A percentile compares a stretch with the other conserved stretches of the same genome.
Evolutionary conservation across 1,284 basidiomycete species (phyloP).

Genomic region (Trametes polyzona): DNA sequence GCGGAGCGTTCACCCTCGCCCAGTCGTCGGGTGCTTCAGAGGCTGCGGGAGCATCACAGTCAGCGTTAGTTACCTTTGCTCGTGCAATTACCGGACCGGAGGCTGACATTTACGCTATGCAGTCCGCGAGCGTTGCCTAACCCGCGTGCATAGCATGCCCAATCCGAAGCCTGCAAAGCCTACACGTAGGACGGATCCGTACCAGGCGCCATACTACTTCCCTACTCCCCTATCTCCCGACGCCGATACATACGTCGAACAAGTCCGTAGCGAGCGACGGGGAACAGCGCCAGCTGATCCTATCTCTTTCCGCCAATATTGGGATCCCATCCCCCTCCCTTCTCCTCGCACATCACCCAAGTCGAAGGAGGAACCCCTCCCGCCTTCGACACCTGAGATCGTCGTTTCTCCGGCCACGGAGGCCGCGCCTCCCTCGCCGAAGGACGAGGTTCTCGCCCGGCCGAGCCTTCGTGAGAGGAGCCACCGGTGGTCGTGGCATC

Average conservation of each 20-base stretch:
- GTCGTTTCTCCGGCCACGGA: background rate
- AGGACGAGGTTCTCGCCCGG: background rate
- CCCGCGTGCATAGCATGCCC: slow-evolving; percentile 19
- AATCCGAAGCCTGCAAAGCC: slow-evolving; percentile 14
- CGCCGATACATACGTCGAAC: slow-evolving; percentile 38
- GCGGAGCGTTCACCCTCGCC: slow-evolving; percentile 2
- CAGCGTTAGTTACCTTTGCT: slow-evolving; percentile 4
- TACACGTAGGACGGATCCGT: slow-evolving; percentile 55
- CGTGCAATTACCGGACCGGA: too few species aligned
- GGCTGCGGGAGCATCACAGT: slow-evolving; percentile 12
- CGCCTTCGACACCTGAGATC: background rate
- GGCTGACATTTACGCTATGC: background rate
- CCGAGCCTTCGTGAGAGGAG: background rate
- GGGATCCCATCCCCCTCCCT: background rate
- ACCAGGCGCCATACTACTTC: slow-evolving; percentile 64
- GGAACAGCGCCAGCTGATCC: background rate
- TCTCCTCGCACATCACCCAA: slow-evolving; percentile 5
- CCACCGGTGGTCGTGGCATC: slow-evolving; percentile 21
- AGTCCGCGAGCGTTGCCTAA: slow-evolving; percentile 23
- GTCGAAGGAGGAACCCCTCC: background rate
- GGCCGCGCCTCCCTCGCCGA: background rate
- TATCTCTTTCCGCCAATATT: background rate
- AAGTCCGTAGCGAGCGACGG: slow-evolving; percentile 32
- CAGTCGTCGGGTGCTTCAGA: slow-evolving; percentile 10
- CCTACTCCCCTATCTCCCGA: slow-evolving; percentile 48